phyloP scores from a whole-genome alignment of 164 flowering plant species.

The Vitis riparia region DNA sequence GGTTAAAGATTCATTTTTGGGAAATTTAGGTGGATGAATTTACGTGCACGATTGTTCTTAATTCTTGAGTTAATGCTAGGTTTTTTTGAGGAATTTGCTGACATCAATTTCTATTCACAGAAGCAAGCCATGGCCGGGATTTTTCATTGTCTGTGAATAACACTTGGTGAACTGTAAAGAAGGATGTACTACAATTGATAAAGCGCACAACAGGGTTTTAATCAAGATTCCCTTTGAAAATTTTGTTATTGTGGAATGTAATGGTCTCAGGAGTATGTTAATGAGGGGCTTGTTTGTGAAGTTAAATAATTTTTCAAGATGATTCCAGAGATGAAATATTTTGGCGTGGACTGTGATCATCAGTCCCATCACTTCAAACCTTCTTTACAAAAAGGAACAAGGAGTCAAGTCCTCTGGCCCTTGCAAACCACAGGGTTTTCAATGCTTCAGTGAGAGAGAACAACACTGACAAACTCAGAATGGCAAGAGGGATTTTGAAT shows the following conservation, averaged over 20 bases:
- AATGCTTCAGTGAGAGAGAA: no score
- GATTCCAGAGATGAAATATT: constrained; percentile 36
- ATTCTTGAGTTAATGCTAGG: constrained; percentile 53
- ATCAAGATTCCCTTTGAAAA: no score
- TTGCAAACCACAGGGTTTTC: no score
- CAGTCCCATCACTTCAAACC: no score
- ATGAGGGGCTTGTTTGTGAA: constrained; percentile 30
- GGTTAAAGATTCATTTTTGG: constrained; percentile 39
- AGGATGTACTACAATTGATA: constrained; percentile 31
- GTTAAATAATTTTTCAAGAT: constrained; percentile 37
- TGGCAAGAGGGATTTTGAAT: no score
- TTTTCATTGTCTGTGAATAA: constrained; percentile 42
- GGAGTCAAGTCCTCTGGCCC: no score
- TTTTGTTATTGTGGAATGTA: constrained; percentile 44
- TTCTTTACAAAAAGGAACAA: no score
- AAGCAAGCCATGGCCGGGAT: constrained; percentile 14
- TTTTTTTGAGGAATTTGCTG: constrained; percentile 41
- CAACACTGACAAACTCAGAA: no score
- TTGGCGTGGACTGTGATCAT: constrained; percentile 60
- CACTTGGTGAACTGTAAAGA: constrained; percentile 47
- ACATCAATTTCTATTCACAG: constrained; percentile 31
- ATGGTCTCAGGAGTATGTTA: constrained; percentile 42
- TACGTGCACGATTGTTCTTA: constrained; percentile 47
- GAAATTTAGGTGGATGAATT: constrained; percentile 47
- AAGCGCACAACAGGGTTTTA: constrained; percentile 20